Conservation (phyloP, 805 yeast species). For the Yamadazyma nakazawae region DNA sequence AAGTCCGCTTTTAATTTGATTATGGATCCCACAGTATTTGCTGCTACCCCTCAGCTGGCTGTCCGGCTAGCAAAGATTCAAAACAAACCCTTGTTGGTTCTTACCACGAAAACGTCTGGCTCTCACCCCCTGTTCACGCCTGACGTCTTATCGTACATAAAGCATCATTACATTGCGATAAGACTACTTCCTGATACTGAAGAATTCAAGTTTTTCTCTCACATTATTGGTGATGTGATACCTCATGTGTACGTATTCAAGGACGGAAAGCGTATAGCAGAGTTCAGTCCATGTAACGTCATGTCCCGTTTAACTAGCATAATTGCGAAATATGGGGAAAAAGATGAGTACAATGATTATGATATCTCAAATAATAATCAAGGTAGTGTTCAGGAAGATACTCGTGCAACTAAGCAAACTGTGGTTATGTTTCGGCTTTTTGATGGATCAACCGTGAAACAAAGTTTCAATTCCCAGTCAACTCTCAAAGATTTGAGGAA, state of each 20-base stretch:
- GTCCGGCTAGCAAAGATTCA: background rate
- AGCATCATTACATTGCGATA: constrained; percentile 3
- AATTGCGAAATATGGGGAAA: background rate
- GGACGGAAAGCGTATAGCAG: background rate
- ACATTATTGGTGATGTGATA: background rate
- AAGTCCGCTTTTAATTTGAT: background rate
- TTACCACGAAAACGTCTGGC: background rate
- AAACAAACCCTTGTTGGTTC: constrained; percentile 1
- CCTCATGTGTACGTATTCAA: constrained; percentile 2
- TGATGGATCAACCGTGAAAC: constrained; percentile 59
- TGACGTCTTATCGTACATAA: background rate
- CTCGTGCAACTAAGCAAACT: constrained; percentile 19
- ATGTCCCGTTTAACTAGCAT: background rate
- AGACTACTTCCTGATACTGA: background rate
- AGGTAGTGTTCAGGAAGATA: no score
- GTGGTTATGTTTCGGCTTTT: constrained; percentile 58
- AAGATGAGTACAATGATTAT: background rate
- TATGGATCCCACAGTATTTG: background rate
- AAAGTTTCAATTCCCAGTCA: constrained; percentile 44
- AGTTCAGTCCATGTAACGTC: background rate
- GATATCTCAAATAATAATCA: no score
- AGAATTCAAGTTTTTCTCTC: background rate
- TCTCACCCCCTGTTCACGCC: constrained; percentile 1
- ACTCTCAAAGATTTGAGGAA: constrained; percentile 57
- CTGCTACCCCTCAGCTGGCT: background rate